Evolutionary conservation across 495 filamentous ascomycete species (phyloP).

Genomic region (Bacidia gigantensis): DNA sequence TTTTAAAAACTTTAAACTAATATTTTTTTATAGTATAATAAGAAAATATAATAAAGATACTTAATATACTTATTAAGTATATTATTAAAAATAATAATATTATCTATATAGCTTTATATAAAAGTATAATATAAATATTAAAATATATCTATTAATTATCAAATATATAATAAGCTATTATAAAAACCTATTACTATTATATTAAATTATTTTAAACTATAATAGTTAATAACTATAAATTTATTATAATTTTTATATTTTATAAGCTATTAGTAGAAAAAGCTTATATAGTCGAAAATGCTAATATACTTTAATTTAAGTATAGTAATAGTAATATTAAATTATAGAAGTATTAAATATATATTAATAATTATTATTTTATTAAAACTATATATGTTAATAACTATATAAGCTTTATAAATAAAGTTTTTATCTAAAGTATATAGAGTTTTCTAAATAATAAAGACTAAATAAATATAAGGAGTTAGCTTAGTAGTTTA

Average conservation of each 20-base stretch:
- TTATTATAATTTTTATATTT: constrained; percentile 1
- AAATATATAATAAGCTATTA: constrained; percentile 3
- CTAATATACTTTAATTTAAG: constrained; percentile 7
- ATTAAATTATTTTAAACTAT: background rate
- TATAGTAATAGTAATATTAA: constrained; percentile 4
- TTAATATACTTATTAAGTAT: background rate
- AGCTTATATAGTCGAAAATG: background rate
- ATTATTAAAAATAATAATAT: constrained; percentile 4
- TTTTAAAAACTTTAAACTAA: constrained; percentile 1
- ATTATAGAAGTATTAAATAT: constrained; percentile 6
- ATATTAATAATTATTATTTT: background rate
- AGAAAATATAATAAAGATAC: background rate
- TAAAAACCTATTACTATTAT: constrained; percentile 2
- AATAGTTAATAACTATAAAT: constrained; percentile 3
- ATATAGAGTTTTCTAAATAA: constrained; percentile 4
- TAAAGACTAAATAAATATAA: background rate
- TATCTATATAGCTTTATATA: constrained; percentile 2
- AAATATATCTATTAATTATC: constrained; percentile 1
- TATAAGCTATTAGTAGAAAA: constrained; percentile 9
- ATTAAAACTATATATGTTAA: constrained; percentile 10
- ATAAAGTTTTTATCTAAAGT: background rate
- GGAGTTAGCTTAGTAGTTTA: background rate
- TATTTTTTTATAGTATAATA: background rate
- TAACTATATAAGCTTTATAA: background rate
- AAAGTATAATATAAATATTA: background rate